Evolutionary conservation across 495 filamentous ascomycete genomes (phyloP).

Genomic region (Aspergillus sclerotioniger): DNA sequence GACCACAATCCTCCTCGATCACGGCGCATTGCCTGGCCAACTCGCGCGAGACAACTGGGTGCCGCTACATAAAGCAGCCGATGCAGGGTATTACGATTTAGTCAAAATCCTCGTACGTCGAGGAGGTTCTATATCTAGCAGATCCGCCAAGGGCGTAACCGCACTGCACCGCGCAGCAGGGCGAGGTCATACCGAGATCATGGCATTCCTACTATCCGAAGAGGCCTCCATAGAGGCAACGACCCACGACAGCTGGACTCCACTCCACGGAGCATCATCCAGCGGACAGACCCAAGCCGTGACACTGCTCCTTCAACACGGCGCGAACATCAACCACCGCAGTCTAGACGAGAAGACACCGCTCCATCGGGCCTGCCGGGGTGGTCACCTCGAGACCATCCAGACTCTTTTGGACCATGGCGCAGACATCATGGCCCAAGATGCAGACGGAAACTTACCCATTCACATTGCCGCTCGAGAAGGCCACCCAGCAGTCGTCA

Average conservation of each 20-base stretch:
- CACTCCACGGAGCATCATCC: slow-evolving; percentile 8
- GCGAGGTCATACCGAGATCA: slow-evolving; percentile 3
- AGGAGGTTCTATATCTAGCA: neutral
- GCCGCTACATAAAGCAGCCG: slow-evolving; percentile 10
- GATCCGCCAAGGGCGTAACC: neutral
- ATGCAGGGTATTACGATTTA: slow-evolving; percentile 5
- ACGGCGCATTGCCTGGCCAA: neutral
- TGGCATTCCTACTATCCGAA: slow-evolving; percentile 1
- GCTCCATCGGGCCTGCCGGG: slow-evolving; percentile 15
- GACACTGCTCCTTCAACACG: neutral
- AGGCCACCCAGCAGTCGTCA: slow-evolving; percentile 9
- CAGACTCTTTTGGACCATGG: slow-evolving; percentile 3
- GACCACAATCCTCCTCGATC: neutral
- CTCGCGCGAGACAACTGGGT: neutral
- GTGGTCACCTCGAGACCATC: slow-evolving; percentile 12
- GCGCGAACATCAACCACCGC: slow-evolving; percentile 1
- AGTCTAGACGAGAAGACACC: slow-evolving; percentile 1
- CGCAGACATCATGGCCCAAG: slow-evolving; percentile 6
- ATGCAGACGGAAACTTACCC: slow-evolving; percentile 7
- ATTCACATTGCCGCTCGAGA: slow-evolving; percentile 11
- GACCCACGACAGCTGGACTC: slow-evolving; percentile 11
- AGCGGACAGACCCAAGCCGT: slow-evolving; percentile 10
- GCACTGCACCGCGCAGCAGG: slow-evolving; percentile 13
- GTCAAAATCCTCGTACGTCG: slow-evolving; percentile 1
- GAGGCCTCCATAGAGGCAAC: neutral